A percentile compares a stretch with the other conserved stretches of the same genome.
These are phyloP conservation scores for Aspergillus coremiiformis DNA, from an alignment of 495 filamentous ascomycete species.

Conservation along the genomic window DNA sequence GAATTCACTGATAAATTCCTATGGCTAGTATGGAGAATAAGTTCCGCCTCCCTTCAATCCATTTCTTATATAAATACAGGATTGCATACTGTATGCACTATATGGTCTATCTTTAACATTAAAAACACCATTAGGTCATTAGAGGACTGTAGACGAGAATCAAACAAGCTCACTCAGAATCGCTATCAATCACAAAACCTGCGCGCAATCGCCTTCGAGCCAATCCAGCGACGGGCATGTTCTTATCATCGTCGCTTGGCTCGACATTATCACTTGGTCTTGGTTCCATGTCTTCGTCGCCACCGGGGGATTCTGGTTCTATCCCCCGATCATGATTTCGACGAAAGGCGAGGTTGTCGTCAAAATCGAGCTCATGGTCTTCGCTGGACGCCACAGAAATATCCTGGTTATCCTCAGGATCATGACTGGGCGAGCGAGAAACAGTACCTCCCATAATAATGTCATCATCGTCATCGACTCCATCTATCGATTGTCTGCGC, in stretches of 20 bases:
- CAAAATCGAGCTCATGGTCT: slow-evolving; percentile 32
- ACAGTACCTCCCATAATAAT: slow-evolving; percentile 29
- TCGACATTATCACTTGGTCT: background rate
- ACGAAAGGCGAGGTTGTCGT: slow-evolving; percentile 33
- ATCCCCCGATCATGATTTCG: slow-evolving; percentile 19
- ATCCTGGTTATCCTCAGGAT: slow-evolving; percentile 16
- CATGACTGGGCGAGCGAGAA: slow-evolving; percentile 17
- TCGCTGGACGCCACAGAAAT: slow-evolving; percentile 22
- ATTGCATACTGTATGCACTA: background rate
- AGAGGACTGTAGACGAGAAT: background rate
- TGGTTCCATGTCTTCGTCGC: slow-evolving; percentile 8
- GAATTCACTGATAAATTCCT: background rate
- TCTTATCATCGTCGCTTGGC: slow-evolving; percentile 25
- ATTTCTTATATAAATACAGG: background rate
- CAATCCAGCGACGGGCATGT: slow-evolving; percentile 22
- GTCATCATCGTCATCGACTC: slow-evolving; percentile 26
- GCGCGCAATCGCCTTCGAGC: slow-evolving; percentile 35
- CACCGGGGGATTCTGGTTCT: slow-evolving; percentile 4
- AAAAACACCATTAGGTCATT: slow-evolving; percentile 14
- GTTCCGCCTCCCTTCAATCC: too few relatives aligned
- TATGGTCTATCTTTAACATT: slow-evolving; percentile 20
- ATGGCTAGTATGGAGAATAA: background rate
- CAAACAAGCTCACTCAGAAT: slow-evolving; percentile 35
- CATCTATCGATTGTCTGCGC: slow-evolving; percentile 20
- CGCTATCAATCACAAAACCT: slow-evolving; percentile 46